Evolutionary conservation across 2,329 filamentous ascomycete species (phyloP).

Genomic region (Ramichloridium luteum): DNA sequence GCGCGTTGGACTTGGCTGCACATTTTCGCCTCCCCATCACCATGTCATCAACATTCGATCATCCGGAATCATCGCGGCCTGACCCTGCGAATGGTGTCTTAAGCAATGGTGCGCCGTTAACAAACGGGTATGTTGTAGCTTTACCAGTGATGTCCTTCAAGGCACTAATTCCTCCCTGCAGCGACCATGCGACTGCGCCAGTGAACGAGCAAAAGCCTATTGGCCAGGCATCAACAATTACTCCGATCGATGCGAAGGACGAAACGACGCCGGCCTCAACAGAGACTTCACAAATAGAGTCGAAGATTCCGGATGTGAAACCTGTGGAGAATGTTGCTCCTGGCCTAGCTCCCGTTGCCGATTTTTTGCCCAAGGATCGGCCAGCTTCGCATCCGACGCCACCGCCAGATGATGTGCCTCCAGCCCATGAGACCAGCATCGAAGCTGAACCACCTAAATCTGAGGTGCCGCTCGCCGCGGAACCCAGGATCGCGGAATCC

Average conservation of each 20-base stretch:
- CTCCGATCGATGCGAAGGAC: slow-evolving; percentile 8
- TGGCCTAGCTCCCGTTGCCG: slow-evolving; percentile 32
- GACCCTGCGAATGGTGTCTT: slow-evolving; percentile 9
- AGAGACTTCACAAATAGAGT: slow-evolving; percentile 1
- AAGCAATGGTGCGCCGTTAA: slow-evolving; percentile 10
- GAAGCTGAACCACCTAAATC: slow-evolving; percentile 9
- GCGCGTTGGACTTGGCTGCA: slow-evolving; percentile 3
- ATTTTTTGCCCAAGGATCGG: slow-evolving; percentile 31
- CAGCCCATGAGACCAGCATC: slow-evolving; percentile 16
- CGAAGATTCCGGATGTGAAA: slow-evolving; percentile 12
- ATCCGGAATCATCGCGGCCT: slow-evolving; percentile 6
- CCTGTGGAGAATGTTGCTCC: slow-evolving; percentile 31
- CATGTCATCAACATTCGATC: slow-evolving; percentile 14
- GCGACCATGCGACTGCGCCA: too few species aligned
- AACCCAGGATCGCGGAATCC: slow-evolving; percentile 5
- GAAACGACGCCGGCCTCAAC: slow-evolving; percentile 13
- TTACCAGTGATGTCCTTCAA: too few species aligned
- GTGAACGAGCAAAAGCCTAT: too few species aligned
- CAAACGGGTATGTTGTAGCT: slow-evolving; percentile 12
- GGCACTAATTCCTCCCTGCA: too few species aligned
- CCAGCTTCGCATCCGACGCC: slow-evolving; percentile 31
- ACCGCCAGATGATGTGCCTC: slow-evolving; percentile 28
- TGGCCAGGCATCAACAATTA: too few species aligned
- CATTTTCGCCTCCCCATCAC: slow-evolving; percentile 3
- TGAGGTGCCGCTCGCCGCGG: slow-evolving; percentile 9